Conservation (phyloP, 1,139 yeast species). For the Yamadazyma buinensis region DNA sequence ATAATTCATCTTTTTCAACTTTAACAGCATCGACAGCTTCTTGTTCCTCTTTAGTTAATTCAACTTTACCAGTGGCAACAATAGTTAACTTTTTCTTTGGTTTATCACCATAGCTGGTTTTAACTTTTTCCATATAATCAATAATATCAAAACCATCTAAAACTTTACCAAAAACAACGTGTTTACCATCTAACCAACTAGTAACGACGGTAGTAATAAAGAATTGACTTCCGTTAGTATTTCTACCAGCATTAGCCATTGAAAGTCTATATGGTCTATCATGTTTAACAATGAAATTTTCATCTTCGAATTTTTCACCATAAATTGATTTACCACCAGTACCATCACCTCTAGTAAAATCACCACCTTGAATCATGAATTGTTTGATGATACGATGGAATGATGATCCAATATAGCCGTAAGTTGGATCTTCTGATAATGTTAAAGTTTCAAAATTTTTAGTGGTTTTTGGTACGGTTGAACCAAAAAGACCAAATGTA, state of each 20-base stretch:
- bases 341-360: conserved; percentile 56
- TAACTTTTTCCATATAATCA: conserved; percentile 49
- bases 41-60: conserved; percentile 20
- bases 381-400: conserved; percentile 58
- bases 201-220: conserved; percentile 63
- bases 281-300: conserved; percentile 54
- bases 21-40: conserved; percentile 1
- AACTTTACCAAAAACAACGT: conserved; percentile 83
- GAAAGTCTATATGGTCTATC: conserved; percentile 56
- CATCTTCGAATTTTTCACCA: conserved; percentile 55
- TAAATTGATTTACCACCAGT: conserved; percentile 59
- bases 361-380: conserved; percentile 65
- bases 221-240: conserved; percentile 64
- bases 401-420: conserved; percentile 47
- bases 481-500: conserved; percentile 67
- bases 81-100: conserved; percentile 53
- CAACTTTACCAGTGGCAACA: conserved; percentile 43
- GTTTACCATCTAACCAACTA: conserved; percentile 62
- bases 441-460: conserved; percentile 60
- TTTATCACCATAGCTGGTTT: conserved; percentile 46
- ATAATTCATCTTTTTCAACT: conserved; percentile 28
- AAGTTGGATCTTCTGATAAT: conserved; percentile 54
- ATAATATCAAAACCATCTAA: conserved; percentile 65
- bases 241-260: conserved; percentile 64
- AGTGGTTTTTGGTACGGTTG: conserved; percentile 57